Base-by-base conservation (phyloP, 371 early-diverging fungal species). In the Parasitella parasitica region DNA sequence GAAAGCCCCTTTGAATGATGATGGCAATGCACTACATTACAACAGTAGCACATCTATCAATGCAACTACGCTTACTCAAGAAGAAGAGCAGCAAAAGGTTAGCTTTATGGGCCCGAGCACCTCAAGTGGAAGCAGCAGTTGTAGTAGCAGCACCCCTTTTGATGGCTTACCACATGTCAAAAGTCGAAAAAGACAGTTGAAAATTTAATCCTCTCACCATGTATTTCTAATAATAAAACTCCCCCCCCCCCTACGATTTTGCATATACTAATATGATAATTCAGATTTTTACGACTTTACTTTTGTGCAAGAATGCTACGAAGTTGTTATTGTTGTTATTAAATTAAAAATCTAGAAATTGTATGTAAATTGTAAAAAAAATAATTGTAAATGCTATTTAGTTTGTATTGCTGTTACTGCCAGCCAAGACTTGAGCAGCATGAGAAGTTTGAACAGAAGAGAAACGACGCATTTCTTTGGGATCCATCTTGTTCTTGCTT, bases 391-490 rank as follows among this genome's bases (percentile, higher is more conserved):
- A 43, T 43, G 43, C 1, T 43, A 22, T 43, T 43, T 43, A 43
- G 22, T 43, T n/a, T n/a, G n/a, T n/a, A n/a, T n/a, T 43, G 18
- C 22, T 43, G 49, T 26, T 26, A 11, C 28, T 13, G n/a, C 20
- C 43, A 6, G 15, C 11, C 35, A 58, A 58, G 0, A 58, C 58
- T 58, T 58, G 58, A 49, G 58, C 58, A 48, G 58, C 58, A 58
- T 58, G 58, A 46, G 39, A 41, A 24, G 58, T 58, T 48, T 77
- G 78, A 13, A 71, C 75, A 37, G 75, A 75, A 9, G 75, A 75
- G 48, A 78, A 67, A 3, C 78, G 69, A 30, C 78, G 73, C 78
- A 78, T 73, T 60, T 78, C 78, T 49, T 71, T 75, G 48, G 76
- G 69, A 20, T 78, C 66, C 75, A 81, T 80, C 56, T 67, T 67